Conservation (phyloP, 2,329 filamentous ascomycete species). For the Cordyceps cateniannulata region DNA sequence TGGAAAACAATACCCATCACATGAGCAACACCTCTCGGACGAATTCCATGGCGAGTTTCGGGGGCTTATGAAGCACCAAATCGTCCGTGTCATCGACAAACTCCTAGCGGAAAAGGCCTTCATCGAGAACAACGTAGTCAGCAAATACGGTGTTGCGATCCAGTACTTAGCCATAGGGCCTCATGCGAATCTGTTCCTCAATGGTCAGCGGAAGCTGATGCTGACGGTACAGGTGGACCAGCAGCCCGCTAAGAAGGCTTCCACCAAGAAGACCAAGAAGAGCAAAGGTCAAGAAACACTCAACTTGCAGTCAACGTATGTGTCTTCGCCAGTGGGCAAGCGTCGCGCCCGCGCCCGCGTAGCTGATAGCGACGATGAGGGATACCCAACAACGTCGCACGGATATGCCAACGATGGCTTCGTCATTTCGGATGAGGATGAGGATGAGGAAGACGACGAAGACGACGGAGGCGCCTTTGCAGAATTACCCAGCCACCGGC, state of each 20-base stretch:
- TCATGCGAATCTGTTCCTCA: slow-evolving; percentile 36
- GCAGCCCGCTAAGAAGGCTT: slow-evolving; percentile 17
- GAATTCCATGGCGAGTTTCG: slow-evolving; percentile 63
- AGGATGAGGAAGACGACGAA: slow-evolving; percentile 28
- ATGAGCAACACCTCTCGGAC: slow-evolving; percentile 38
- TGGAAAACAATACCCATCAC: slow-evolving; percentile 57
- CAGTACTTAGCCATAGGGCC: slow-evolving; percentile 58
- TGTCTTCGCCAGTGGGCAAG: slow-evolving; percentile 46
- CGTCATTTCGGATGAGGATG: slow-evolving; percentile 35
- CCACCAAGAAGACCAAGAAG: slow-evolving; percentile 26
- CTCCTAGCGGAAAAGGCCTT: slow-evolving; percentile 70
- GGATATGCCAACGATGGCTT: slow-evolving; percentile 46
- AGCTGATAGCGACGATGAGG: slow-evolving; percentile 27
- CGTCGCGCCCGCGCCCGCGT: slow-evolving; percentile 23
- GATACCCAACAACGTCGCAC: slow-evolving; percentile 32
- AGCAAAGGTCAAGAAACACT: slow-evolving; percentile 30
- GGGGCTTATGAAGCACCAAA: slow-evolving; percentile 64
- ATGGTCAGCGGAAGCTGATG: slow-evolving; percentile 39
- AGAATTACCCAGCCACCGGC: slow-evolving; percentile 31
- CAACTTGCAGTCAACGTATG: slow-evolving; percentile 38
- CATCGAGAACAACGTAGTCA: slow-evolving; percentile 54
- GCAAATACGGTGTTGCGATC: slow-evolving; percentile 56
- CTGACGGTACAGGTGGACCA: slow-evolving; percentile 30
- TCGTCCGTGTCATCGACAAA: slow-evolving; percentile 76
- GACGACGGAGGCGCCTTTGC: slow-evolving; percentile 39